Conservation (phyloP, 2,329 filamentous ascomycete genomes). For the Aspergillus pseudoviridinutans region DNA sequence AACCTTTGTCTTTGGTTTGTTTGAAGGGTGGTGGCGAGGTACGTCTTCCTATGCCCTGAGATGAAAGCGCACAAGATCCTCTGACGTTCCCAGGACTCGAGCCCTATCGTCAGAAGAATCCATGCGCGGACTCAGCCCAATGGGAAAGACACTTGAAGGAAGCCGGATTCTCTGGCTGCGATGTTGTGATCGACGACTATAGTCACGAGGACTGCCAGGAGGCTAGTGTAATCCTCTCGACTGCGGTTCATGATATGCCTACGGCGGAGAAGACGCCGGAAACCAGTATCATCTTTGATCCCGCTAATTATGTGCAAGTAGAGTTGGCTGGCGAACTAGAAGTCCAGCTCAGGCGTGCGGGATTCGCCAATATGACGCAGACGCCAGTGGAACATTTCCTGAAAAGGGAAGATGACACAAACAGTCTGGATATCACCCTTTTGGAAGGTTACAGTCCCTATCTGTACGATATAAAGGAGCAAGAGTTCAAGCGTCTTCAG, state of each 20-base stretch:
- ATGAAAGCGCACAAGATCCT: neutral
- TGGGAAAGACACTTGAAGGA: conserved; percentile 8
- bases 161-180: conserved; percentile 15
- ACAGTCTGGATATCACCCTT: conserved; percentile 1
- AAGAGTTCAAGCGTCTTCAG: conserved; percentile 1
- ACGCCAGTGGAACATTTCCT: neutral
- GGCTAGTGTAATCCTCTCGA: conserved; percentile 10
- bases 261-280: neutral
- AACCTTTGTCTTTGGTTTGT: conserved; percentile 8
- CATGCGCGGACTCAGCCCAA: conserved; percentile 4
- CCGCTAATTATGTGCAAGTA: neutral
- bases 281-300: neutral
- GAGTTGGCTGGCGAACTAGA: neutral
- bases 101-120: conserved; percentile 5
- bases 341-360: neutral
- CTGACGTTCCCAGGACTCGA: conserved; percentile 5
- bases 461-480: conserved; percentile 1
- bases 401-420: neutral
- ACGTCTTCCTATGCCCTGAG: neutral
- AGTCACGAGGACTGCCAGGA: conserved; percentile 6
- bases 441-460: conserved; percentile 2
- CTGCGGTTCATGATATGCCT: neutral
- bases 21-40: conserved; percentile 14
- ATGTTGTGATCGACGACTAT: conserved; percentile 14
- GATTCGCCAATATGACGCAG: neutral